These are phyloP conservation scores for Verticillium albo-atrum DNA, from an alignment of 2,329 filamentous ascomycete species.

Conservation along the genomic window DNA sequence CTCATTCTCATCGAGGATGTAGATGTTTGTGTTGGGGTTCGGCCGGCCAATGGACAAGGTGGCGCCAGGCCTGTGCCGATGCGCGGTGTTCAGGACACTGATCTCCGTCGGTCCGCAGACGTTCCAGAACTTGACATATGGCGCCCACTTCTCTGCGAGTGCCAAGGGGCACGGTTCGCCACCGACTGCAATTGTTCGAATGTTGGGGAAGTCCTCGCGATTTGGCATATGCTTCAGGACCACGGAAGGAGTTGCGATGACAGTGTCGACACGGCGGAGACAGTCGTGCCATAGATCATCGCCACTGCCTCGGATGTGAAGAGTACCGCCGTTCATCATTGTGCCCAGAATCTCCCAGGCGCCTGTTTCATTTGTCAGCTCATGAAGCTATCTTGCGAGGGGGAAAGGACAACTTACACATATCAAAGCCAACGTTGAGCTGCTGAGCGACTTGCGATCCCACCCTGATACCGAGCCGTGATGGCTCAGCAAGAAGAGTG, in stretches of 20 bases:
- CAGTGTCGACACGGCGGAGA: constrained; percentile 12
- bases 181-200: constrained; percentile 12
- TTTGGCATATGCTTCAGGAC: constrained; percentile 13
- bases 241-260: constrained; percentile 13
- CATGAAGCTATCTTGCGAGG: not conserved
- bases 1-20: constrained; percentile 42
- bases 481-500: constrained; percentile 1
- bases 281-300: constrained; percentile 12
- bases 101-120: constrained; percentile 53
- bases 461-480: constrained; percentile 39
- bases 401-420: constrained; percentile 39
- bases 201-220: constrained; percentile 11
- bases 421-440: constrained; percentile 56
- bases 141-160: constrained; percentile 53
- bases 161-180: constrained; percentile 12
- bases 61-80: constrained; percentile 24
- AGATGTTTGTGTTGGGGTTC: constrained; percentile 52
- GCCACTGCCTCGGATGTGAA: constrained; percentile 14
- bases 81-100: constrained; percentile 11
- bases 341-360: constrained; percentile 55
- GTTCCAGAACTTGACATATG: constrained; percentile 45
- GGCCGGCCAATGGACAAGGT: constrained; percentile 49
- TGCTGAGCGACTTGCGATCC: constrained; percentile 51
- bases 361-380: constrained; percentile 28
- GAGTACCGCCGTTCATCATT: constrained; percentile 13